Percentiles rank a stretch among this genome's conserved stretches.
Evolutionary conservation across 2,329 filamentous ascomycete species (phyloP).

Genomic region (Trichoderma guizhouense): DNA sequence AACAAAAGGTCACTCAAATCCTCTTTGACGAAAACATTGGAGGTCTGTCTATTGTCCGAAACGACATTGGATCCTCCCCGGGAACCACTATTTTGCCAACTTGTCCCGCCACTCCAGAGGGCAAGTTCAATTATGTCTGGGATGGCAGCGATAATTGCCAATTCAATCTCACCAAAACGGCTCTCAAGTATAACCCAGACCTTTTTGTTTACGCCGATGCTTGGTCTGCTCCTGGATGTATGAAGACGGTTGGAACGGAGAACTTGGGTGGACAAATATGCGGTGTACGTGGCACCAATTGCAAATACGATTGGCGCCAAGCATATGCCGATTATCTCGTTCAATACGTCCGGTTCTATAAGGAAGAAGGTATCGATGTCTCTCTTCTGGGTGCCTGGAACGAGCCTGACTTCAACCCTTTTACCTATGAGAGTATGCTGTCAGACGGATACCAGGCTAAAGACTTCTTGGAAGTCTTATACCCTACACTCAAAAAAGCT

Average conservation of each 20-base stretch:
- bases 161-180: constrained; percentile 11
- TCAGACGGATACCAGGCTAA: constrained; percentile 13
- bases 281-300: constrained; percentile 7
- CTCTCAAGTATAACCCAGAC: neutral
- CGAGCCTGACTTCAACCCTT: constrained; percentile 10
- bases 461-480: constrained; percentile 9
- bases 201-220: constrained; percentile 8
- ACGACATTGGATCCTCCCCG: constrained; percentile 6
- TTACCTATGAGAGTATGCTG: constrained; percentile 15
- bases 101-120: constrained; percentile 1
- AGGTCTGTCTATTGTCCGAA: constrained; percentile 4
- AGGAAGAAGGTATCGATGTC: constrained; percentile 7
- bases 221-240: constrained; percentile 11
- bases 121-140: constrained; percentile 10
- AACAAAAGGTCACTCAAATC: constrained; percentile 2
- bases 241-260: constrained; percentile 12
- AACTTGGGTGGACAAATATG: constrained; percentile 10
- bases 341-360: constrained; percentile 11
- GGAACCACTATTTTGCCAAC: constrained; percentile 11
- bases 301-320: constrained; percentile 9
- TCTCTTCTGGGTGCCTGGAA: constrained; percentile 12
- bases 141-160: constrained; percentile 10
- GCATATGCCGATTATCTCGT: constrained; percentile 12
- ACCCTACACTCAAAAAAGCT: constrained; percentile 9
- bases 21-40: constrained; percentile 13